A percentile compares a stretch with the other conserved stretches of the same genome.
phyloP scores from a whole-genome alignment of 805 yeast genomes.

The Saturnispora besseyi region DNA sequence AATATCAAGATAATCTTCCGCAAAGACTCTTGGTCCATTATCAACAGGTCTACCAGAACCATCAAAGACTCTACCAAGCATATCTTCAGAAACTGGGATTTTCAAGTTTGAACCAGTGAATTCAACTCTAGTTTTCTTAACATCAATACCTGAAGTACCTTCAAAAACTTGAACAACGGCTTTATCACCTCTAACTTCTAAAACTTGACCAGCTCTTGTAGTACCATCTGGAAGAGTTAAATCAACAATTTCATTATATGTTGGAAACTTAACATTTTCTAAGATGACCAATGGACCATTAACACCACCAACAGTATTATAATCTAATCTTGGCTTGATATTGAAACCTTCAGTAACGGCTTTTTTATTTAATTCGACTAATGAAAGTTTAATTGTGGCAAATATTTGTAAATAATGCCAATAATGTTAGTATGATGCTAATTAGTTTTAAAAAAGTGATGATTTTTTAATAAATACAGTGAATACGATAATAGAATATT shows the following conservation, averaged over 20 bases:
- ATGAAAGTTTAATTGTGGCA: constrained; percentile 26
- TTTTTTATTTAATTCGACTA: constrained; percentile 73
- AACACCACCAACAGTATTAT: constrained; percentile 96
- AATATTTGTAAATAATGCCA: constrained; percentile 30
- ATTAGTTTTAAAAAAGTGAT: not conserved
- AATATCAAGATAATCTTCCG: constrained; percentile 96
- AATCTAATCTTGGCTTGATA: constrained; percentile 81
- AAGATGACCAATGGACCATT: constrained; percentile 95
- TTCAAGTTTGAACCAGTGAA: constrained; percentile 92
- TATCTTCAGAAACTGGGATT: constrained; percentile 93
- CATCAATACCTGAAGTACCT: constrained; percentile 98
- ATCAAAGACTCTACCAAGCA: constrained; percentile 95
- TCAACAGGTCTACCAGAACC: constrained; percentile 99
- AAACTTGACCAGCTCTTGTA: constrained; percentile 92
- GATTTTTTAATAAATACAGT: not conserved
- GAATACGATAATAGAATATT: too few relatives aligned
- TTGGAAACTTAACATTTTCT: constrained; percentile 79
- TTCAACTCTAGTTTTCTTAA: constrained; percentile 93
- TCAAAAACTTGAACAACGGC: constrained; percentile 99
- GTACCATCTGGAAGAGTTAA: constrained; percentile 95
- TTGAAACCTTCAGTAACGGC: constrained; percentile 91
- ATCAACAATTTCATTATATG: constrained; percentile 94
- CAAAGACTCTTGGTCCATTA: constrained; percentile 96
- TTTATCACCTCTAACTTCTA: constrained; percentile 93
- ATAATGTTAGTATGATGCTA: not conserved